A percentile compares a stretch with the other conserved stretches of the same genome.
Conservation (phyloP, 2,329 filamentous ascomycete species). For the Calonectria honghensis region DNA sequence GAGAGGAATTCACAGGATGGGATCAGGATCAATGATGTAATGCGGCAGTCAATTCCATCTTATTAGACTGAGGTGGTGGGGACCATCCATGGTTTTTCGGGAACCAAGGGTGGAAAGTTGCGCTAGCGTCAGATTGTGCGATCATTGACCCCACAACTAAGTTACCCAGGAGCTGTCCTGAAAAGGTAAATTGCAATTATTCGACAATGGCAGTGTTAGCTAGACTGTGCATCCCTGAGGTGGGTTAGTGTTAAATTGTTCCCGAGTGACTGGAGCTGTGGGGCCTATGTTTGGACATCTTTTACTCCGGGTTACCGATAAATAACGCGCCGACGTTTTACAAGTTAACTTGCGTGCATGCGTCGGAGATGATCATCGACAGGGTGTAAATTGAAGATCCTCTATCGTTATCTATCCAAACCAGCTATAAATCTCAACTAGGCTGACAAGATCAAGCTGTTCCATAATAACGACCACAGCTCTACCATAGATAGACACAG, state of each 20-base stretch:
- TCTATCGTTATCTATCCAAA: not conserved
- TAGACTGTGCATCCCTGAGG: not conserved
- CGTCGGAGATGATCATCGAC: conserved; percentile 9
- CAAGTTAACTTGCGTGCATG: not conserved
- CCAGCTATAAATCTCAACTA: not conserved
- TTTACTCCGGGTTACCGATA: not conserved
- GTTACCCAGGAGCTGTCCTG: not conserved
- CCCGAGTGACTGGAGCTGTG: not conserved
- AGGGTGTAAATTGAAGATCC: not conserved
- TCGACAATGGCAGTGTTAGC: conserved; percentile 11
- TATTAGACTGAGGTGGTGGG: conserved; percentile 35
- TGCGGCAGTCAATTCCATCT: conserved; percentile 43
- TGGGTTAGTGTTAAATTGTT: not conserved
- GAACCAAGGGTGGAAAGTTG: conserved; percentile 25
- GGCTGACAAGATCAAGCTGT: too few relatives aligned
- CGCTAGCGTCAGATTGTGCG: conserved; percentile 45
- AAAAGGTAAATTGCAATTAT: conserved; percentile 1
- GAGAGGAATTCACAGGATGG: conserved; percentile 12
- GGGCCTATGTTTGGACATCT: not conserved
- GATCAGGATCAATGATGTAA: conserved; percentile 52
- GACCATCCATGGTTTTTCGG: conserved; percentile 21
- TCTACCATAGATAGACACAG: not conserved
- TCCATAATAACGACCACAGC: not conserved
- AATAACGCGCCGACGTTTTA: not conserved
- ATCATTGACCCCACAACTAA: conserved; percentile 30